Percentiles rank a stretch among this genome's conserved stretches.
Conservation (phyloP, 2,329 filamentous ascomycete species). For the Epichloe brachyelytri region DNA sequence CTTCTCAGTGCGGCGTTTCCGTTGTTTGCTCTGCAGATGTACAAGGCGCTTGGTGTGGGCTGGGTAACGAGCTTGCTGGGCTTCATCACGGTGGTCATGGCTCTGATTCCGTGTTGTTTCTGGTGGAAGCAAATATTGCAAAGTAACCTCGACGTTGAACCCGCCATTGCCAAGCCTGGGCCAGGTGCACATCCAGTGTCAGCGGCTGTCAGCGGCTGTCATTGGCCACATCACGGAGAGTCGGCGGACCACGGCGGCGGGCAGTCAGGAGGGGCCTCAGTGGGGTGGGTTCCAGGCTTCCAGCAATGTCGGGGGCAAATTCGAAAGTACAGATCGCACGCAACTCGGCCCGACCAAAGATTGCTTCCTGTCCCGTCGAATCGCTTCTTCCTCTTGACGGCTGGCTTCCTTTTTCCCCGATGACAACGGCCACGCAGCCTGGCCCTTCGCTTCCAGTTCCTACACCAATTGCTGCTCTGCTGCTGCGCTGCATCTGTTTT, state of each 20-base stretch:
- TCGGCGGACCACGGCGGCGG: too few relatives aligned
- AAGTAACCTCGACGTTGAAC: too few relatives aligned
- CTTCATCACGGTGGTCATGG: conserved; percentile 24
- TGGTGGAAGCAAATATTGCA: conserved; percentile 1
- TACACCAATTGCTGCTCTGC: not conserved
- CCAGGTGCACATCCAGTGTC: too few relatives aligned
- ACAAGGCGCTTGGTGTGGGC: conserved; percentile 25
- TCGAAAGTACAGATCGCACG: conserved; percentile 3
- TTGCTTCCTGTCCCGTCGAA: not conserved
- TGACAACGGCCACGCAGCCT: conserved; percentile 4
- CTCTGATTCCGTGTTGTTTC: conserved; percentile 23
- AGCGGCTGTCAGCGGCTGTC: not conserved
- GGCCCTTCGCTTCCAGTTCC: not conserved
- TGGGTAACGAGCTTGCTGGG: conserved; percentile 31
- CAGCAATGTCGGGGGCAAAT: not conserved
- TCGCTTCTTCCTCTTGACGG: not conserved
- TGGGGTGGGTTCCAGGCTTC: not conserved
- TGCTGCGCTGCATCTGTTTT: not conserved
- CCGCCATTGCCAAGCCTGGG: too few relatives aligned
- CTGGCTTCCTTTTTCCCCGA: not conserved
- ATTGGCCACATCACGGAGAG: not conserved
- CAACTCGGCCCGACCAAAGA: not conserved
- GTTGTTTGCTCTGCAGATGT: conserved; percentile 23
- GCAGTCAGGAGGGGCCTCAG: not conserved
- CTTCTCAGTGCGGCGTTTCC: conserved; percentile 48